phyloP scores from a whole-genome alignment of 2,329 filamentous ascomycete genomes.

The Fusarium luffae region DNA sequence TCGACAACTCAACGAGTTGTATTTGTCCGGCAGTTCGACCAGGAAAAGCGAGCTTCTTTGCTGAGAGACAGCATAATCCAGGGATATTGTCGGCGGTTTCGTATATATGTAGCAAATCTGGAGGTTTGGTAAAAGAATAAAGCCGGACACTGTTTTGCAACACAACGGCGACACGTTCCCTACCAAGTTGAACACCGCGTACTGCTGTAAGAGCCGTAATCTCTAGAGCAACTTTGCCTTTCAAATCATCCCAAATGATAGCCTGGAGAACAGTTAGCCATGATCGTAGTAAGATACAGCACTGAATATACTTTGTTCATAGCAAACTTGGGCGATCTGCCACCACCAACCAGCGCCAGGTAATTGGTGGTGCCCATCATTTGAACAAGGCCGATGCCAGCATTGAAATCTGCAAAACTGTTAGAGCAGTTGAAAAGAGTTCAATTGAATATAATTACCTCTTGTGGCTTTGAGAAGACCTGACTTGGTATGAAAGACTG shows the following conservation, averaged over 20 bases:
- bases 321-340: conserved; percentile 84
- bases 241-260: conserved; percentile 91
- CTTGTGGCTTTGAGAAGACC: conserved; percentile 72
- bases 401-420: conserved; percentile 73
- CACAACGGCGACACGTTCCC: conserved; percentile 80
- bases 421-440: background rate
- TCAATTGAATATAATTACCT: conserved; percentile 47
- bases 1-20: conserved; percentile 82
- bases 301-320: conserved; percentile 76
- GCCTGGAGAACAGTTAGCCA: conserved; percentile 59
- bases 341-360: conserved; percentile 88
- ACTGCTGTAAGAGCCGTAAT: conserved; percentile 86
- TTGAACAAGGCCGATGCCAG: conserved; percentile 82
- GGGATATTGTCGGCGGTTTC: conserved; percentile 87
- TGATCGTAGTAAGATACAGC: background rate
- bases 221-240: conserved; percentile 76
- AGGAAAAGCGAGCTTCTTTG: conserved; percentile 81
- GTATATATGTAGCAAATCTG: conserved; percentile 77
- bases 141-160: conserved; percentile 84
- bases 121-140: conserved; percentile 80
- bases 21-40: conserved; percentile 90
- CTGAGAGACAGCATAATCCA: conserved; percentile 82
- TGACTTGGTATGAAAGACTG: conserved; percentile 79
- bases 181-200: conserved; percentile 80
- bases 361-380: conserved; percentile 92